Evolutionary conservation across 192 early-diverging fungal genomes (phyloP).

Genomic region (Linnemannia hyalina): DNA sequence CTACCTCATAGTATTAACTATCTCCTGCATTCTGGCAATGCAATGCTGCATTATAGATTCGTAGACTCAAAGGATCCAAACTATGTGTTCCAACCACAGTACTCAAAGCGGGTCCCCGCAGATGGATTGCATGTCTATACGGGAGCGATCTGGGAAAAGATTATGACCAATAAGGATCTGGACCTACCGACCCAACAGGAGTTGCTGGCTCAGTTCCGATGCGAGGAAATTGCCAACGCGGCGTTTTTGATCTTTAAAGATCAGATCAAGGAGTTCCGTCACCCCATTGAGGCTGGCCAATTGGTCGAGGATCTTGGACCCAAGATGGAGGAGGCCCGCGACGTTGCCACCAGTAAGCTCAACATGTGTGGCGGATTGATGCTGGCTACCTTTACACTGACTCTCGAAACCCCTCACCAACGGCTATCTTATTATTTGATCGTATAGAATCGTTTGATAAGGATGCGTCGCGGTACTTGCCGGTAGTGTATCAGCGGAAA

Average conservation of each 20-base stretch:
- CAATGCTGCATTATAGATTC: slow-evolving; percentile 64
- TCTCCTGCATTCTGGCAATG: not conserved
- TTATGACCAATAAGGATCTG: slow-evolving; percentile 93
- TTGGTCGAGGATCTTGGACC: slow-evolving; percentile 82
- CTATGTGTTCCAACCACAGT: slow-evolving; percentile 87
- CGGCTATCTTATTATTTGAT: no score
- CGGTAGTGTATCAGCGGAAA: slow-evolving; percentile 88
- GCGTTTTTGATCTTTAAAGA: slow-evolving; percentile 78
- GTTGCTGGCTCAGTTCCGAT: slow-evolving; percentile 97
- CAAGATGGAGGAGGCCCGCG: slow-evolving; percentile 68
- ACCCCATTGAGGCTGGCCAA: slow-evolving; percentile 81
- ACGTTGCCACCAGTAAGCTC: slow-evolving; percentile 62
- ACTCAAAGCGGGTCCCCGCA: slow-evolving; percentile 93
- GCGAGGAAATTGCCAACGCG: slow-evolving; percentile 92
- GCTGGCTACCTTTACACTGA: no score
- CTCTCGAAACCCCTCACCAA: no score
- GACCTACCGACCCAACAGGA: slow-evolving; percentile 99
- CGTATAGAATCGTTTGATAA: slow-evolving; percentile 81
- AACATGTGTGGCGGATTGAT: no score
- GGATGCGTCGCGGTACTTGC: slow-evolving; percentile 90
- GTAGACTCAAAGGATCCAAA: slow-evolving; percentile 71
- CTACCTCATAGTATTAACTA: not conserved
- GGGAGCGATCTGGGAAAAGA: slow-evolving; percentile 88
- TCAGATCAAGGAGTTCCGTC: slow-evolving; percentile 69
- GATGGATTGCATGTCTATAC: slow-evolving; percentile 97